Evolutionary conservation across 768 basidiomycete genomes (phyloP).

Genomic region (Termitomyces sp.): DNA sequence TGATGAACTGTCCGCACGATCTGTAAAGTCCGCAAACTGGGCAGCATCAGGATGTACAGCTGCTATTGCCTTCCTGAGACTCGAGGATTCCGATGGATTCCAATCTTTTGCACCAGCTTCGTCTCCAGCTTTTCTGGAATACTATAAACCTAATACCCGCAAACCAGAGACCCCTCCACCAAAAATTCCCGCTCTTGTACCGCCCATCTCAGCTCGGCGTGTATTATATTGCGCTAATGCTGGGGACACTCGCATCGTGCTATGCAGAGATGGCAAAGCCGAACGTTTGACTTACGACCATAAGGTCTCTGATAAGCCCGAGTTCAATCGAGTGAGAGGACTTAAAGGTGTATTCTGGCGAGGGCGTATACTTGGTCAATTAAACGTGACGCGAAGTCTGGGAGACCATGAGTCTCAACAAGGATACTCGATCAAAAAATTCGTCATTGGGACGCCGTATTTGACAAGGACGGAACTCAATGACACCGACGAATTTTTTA

Average conservation of each 20-base stretch:
- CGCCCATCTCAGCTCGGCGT: constrained; percentile 5
- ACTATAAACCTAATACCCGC: constrained; percentile 3
- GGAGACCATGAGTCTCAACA: constrained; percentile 14
- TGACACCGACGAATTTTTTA: constrained; percentile 10
- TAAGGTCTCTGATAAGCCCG: constrained; percentile 9
- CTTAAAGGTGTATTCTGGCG: constrained; percentile 12
- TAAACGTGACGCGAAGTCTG: constrained; percentile 12
- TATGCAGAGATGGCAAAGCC: constrained; percentile 8
- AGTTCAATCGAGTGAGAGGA: constrained; percentile 10
- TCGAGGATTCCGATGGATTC: constrained; percentile 8
- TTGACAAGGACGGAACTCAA: constrained; percentile 2
- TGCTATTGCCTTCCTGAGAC: constrained; percentile 12
- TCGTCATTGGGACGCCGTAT: constrained; percentile 10
- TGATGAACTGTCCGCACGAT: constrained; percentile 3
- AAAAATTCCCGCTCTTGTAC: neutral
- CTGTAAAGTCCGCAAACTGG: constrained; percentile 9
- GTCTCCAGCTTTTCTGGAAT: neutral
- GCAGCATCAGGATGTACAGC: constrained; percentile 15
- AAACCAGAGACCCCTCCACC: neutral
- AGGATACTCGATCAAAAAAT: constrained; percentile 14
- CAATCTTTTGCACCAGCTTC: constrained; percentile 5
- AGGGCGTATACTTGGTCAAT: constrained; percentile 13
- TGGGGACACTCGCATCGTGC: constrained; percentile 11
- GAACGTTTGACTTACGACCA: constrained; percentile 13
- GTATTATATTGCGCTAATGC: constrained; percentile 13